Percentiles rank a stretch among this genome's conserved stretches.
Conservation (phyloP, 345 rosid species). For the Excoecaria agallocha region DNA sequence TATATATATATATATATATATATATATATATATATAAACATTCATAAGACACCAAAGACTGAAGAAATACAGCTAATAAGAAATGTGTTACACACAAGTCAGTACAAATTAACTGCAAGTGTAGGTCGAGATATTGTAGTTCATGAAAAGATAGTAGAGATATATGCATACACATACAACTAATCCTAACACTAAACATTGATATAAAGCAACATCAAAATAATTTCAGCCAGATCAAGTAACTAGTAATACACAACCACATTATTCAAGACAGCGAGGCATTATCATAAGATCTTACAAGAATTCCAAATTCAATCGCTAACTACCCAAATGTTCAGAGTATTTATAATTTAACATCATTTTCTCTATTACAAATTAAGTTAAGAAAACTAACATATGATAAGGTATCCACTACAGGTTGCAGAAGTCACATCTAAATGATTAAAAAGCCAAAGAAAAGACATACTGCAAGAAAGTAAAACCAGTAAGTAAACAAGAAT, state of each 20-base stretch:
- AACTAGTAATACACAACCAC: neutral
- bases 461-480: neutral
- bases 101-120: neutral
- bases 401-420: neutral
- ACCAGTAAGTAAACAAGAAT: neutral
- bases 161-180: neutral
- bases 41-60: conserved; percentile 10
- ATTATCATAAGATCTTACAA: neutral
- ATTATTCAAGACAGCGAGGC: neutral
- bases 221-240: neutral
- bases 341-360: neutral
- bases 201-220: neutral
- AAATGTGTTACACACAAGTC: neutral
- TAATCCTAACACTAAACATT: no score
- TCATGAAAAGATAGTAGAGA: neutral
- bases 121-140: neutral
- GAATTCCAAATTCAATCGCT: neutral
- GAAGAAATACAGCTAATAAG: neutral
- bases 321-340: neutral
- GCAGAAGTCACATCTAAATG: neutral
- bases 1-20: conserved; percentile 13
- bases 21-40: neutral
- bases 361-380: neutral
- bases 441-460: neutral
- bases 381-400: neutral